Percentiles rank a stretch among this genome's conserved stretches.
These are phyloP conservation scores for Ilex paraguariensis DNA, from an alignment of 305 asterid genomes.

Conservation along the genomic window DNA sequence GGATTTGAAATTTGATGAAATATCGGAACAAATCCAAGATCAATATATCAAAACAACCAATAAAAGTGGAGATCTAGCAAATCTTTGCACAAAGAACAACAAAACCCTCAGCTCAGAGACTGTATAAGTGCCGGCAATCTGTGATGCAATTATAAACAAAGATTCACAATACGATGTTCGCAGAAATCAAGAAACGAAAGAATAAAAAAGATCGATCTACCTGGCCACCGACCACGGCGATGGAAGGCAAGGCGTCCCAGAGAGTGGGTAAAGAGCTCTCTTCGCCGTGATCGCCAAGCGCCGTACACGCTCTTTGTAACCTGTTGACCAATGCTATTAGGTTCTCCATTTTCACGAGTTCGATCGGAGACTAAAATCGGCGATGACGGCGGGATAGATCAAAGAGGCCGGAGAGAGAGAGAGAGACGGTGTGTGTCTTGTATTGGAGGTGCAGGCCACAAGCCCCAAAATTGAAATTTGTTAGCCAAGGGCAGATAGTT, in stretches of 20 bases:
- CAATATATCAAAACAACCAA: too few relatives aligned
- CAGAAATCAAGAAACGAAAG: not conserved
- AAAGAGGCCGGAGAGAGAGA: not conserved
- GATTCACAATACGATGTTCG: too few relatives aligned
- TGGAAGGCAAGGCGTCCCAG: slow-evolving; percentile 82
- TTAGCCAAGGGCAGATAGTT: not conserved
- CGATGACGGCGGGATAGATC: slow-evolving; percentile 9
- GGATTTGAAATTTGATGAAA: too few relatives aligned
- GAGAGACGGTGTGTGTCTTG: not conserved
- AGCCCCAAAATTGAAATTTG: too few relatives aligned
- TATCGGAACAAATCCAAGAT: too few relatives aligned
- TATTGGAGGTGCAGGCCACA: too few relatives aligned
- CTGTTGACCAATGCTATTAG: slow-evolving; percentile 62
- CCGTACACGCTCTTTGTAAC: slow-evolving; percentile 83
- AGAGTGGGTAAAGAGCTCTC: slow-evolving; percentile 73
- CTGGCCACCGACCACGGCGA: slow-evolving; percentile 91
- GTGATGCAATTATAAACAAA: too few relatives aligned
- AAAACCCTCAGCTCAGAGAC: too few relatives aligned
- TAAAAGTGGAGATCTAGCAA: too few relatives aligned
- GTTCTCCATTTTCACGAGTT: slow-evolving; percentile 49
- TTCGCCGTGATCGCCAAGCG: slow-evolving; percentile 82
- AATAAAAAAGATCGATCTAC: slow-evolving; percentile 19
- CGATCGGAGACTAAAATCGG: slow-evolving; percentile 24
- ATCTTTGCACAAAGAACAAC: too few relatives aligned
- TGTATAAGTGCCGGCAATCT: too few relatives aligned